Evolutionary conservation across 805 yeast genomes (phyloP).

Genomic region (Wickerhamomyces alni): DNA sequence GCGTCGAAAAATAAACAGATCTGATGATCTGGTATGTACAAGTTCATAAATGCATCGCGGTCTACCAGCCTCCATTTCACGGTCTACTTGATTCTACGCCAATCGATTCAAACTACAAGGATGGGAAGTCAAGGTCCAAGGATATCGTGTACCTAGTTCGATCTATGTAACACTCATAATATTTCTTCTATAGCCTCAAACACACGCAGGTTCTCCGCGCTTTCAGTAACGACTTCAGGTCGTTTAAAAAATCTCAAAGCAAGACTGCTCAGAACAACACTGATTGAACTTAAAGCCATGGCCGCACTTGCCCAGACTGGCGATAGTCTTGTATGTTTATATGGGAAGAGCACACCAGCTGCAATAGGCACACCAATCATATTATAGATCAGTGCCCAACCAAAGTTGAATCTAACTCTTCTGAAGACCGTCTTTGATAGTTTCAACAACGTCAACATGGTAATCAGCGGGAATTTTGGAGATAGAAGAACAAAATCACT

Average conservation of each 20-base stretch:
- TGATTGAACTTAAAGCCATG: slow-evolving; percentile 54
- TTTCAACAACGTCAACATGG: slow-evolving; percentile 50
- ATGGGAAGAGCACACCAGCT: slow-evolving; percentile 61
- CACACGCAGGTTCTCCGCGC: slow-evolving; percentile 6
- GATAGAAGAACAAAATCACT: slow-evolving; percentile 67
- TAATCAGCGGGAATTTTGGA: slow-evolving; percentile 41
- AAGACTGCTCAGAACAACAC: slow-evolving; percentile 53
- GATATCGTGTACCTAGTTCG: too few relatives aligned
- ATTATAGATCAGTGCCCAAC: slow-evolving; percentile 55
- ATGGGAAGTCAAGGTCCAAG: too few relatives aligned
- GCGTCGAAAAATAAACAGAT: too few relatives aligned
- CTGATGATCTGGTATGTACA: too few relatives aligned
- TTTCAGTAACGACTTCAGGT: slow-evolving; percentile 13
- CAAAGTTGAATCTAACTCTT: slow-evolving; percentile 51
- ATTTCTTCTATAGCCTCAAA: slow-evolving; percentile 10
- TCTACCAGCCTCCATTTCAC: too few relatives aligned
- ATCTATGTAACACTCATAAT: not conserved
- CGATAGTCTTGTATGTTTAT: slow-evolving; percentile 43
- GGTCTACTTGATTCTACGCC: too few relatives aligned
- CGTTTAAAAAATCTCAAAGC: slow-evolving; percentile 44
- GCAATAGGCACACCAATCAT: slow-evolving; percentile 56
- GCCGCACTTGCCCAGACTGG: slow-evolving; percentile 69
- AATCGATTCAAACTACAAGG: too few relatives aligned
- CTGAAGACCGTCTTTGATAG: slow-evolving; percentile 43
- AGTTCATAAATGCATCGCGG: too few relatives aligned